Evolutionary conservation across 2,329 filamentous ascomycete genomes (phyloP), one percentile per base, ranked within the genome.

Genomic region (Endoconidiophora polonica): DNA sequence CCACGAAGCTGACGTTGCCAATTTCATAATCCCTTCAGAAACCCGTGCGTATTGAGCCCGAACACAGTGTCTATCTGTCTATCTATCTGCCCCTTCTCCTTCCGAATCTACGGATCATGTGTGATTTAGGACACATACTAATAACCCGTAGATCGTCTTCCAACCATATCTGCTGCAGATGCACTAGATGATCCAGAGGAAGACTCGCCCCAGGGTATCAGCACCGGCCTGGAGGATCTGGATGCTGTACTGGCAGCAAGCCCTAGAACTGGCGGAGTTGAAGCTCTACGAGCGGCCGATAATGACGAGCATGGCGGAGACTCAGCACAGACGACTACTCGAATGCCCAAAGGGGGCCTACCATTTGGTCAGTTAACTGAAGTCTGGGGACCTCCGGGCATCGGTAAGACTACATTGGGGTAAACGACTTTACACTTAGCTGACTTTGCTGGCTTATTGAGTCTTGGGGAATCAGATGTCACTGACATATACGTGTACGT

Each of bases 381-480:
- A 63, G 67, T 94, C 46, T 94, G 85, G 74, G 90, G 90, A 0
- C 86, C 88, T 9, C 82, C 86, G 6, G 88, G 87, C 1, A 76
- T 76, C 23, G 90, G 88, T 26, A 95, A 94, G 69, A 94, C 86
- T 3, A 72, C 81, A 10, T 68, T 95, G 57, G 83, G 81, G 83
- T 90, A 70, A 66, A 76, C 43, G 29, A 33, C 29, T 12, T 33
- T 37, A 22, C 33, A 22, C 33, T 7, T 10, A 42, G 22, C 44
- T n/a, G 16, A 20, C 26, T 12, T 5, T 12, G 12, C 12, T 12
- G 29, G 29, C 4, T 5, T 33, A 7, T 33, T 33, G 29, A 33
- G 29, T 33, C 7, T 5, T 36, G 38, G 46, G 16, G 16, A 22
- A 43, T n/a, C 4, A 44, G 1, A 3, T 12, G 16, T 16, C 46